Conservation (phyloP, 441 rosid species). For the Corymbia calophylla region DNA sequence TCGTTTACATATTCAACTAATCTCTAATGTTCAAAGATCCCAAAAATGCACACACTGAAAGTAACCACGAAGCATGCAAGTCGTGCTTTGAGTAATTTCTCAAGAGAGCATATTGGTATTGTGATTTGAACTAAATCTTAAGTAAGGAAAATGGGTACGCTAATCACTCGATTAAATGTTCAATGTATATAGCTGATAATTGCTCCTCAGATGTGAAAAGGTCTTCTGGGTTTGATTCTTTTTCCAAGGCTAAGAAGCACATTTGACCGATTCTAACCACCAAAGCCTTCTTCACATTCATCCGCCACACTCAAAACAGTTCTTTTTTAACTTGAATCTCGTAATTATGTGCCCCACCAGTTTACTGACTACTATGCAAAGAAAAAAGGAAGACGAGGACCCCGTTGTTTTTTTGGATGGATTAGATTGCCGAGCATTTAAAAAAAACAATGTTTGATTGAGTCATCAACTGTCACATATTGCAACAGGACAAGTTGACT, state of each 20-base stretch:
- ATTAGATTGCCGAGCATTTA: background rate
- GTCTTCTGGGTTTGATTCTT: constrained; percentile 19
- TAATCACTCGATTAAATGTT: background rate
- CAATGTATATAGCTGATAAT: background rate
- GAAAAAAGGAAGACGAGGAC: background rate
- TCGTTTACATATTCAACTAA: background rate
- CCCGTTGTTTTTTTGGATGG: background rate
- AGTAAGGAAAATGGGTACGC: background rate
- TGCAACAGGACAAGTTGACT: constrained; percentile 22
- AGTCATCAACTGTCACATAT: constrained; percentile 8
- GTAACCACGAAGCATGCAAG: background rate
- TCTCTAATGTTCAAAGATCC: background rate
- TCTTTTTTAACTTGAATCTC: background rate
- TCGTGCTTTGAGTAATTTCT: background rate
- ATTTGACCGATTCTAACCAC: constrained; percentile 30
- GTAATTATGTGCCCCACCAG: constrained; percentile 9
- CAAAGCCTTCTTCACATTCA: background rate
- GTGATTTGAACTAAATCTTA: background rate
- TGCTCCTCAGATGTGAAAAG: constrained; percentile 24
- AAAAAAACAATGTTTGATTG: background rate
- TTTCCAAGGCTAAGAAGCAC: constrained; percentile 3
- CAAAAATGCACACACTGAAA: background rate
- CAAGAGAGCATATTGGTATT: background rate
- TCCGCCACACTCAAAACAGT: background rate
- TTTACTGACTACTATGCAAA: background rate